These are phyloP conservation scores for Begonia loranthoides DNA, from an alignment of 306 rosid genomes.

Conservation along the genomic window DNA sequence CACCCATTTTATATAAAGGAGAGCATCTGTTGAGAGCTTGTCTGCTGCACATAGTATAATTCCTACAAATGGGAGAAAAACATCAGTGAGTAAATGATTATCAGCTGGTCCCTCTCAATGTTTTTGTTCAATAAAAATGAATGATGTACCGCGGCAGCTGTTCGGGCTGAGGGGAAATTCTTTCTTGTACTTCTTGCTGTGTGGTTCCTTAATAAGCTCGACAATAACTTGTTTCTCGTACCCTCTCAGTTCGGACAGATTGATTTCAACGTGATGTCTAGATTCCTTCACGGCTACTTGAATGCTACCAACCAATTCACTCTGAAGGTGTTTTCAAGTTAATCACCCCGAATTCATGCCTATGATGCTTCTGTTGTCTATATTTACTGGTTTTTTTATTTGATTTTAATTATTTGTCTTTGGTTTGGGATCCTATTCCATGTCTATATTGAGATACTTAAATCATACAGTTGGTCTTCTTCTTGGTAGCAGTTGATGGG, in stretches of 20 bases:
- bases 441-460: too few species aligned
- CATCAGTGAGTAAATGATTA: neutral
- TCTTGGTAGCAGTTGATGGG: too few species aligned
- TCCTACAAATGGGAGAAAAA: slow-evolving; percentile 19
- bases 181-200: slow-evolving; percentile 11
- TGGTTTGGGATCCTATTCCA: too few species aligned
- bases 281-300: slow-evolving; percentile 46
- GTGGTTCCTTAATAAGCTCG: slow-evolving; percentile 55
- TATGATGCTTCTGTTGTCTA: neutral
- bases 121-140: neutral
- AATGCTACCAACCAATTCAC: slow-evolving; percentile 45
- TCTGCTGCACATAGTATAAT: slow-evolving; percentile 58
- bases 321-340: slow-evolving; percentile 37
- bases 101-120: neutral
- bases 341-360: slow-evolving; percentile 29
- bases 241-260: slow-evolving; percentile 60
- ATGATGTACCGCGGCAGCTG: slow-evolving; percentile 45
- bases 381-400: too few species aligned
- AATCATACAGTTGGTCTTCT: too few species aligned
- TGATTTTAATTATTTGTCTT: too few species aligned
- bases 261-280: slow-evolving; percentile 49
- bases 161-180: slow-evolving; percentile 26
- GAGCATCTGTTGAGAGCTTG: slow-evolving; percentile 48
- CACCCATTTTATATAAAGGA: slow-evolving; percentile 62
- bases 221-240: slow-evolving; percentile 59